A percentile compares a stretch with the other conserved stretches of the same genome.
phyloP scores from a whole-genome alignment of 2,329 filamentous ascomycete genomes.

The Pseudogymnoascus sp. region DNA sequence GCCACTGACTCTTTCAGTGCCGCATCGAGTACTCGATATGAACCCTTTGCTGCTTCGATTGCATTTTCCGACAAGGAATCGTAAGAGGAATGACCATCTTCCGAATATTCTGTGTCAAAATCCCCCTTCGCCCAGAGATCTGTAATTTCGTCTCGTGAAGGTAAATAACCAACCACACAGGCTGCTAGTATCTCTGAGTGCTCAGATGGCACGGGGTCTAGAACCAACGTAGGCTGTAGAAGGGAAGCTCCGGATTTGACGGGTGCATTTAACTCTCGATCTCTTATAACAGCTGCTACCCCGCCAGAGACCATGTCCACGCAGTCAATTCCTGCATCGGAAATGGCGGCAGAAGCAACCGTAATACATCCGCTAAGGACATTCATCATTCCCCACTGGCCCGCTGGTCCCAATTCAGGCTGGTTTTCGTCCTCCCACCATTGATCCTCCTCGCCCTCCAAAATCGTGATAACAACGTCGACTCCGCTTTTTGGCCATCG shows the following conservation, averaged over 20 bases:
- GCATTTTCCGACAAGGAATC: conserved; percentile 55
- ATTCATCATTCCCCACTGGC: conserved; percentile 83
- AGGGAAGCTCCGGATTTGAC: conserved; percentile 22
- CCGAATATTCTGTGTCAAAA: conserved; percentile 37
- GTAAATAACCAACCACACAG: conserved; percentile 85
- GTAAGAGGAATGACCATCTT: conserved; percentile 32
- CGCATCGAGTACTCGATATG: conserved; percentile 52
- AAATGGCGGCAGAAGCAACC: conserved; percentile 83
- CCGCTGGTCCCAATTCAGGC: conserved; percentile 43
- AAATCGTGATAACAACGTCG: conserved; percentile 86
- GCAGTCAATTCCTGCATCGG: conserved; percentile 92
- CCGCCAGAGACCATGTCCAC: conserved; percentile 85
- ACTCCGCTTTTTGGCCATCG: conserved; percentile 97
- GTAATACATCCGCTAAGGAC: conserved; percentile 88
- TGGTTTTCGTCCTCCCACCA: conserved; percentile 52
- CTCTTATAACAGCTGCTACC: conserved; percentile 68
- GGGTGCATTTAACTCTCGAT: conserved; percentile 25
- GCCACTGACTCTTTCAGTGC: conserved; percentile 51
- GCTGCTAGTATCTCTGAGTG: conserved; percentile 70
- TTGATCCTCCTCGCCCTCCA: conserved; percentile 84
- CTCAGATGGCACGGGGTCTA: conserved; percentile 79
- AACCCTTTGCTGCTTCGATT: conserved; percentile 53
- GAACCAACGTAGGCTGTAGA: conserved; percentile 43
- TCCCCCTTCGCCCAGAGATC: conserved; percentile 90
- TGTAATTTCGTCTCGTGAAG: conserved; percentile 80